Conservation (phyloP, 257 asterid species). For the Fraxinus americana region DNA sequence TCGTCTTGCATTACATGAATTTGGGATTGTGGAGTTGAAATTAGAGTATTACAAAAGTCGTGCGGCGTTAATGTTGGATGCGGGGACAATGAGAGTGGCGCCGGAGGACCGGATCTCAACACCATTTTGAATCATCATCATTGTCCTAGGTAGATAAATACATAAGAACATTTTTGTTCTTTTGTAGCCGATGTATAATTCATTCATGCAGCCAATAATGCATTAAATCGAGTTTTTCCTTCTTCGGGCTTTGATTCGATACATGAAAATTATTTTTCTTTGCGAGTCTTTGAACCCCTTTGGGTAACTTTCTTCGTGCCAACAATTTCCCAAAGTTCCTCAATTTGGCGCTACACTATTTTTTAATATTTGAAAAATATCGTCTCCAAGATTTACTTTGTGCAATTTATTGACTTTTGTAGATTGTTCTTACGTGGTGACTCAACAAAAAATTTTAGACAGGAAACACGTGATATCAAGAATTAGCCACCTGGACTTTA, state of each 20-base stretch:
- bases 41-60: slow-evolving; percentile 44
- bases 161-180: background rate
- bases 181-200: background rate
- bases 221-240: background rate
- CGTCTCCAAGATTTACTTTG: no score
- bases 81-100: slow-evolving; percentile 36
- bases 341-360: background rate
- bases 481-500: no score
- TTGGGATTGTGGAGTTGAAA: slow-evolving; percentile 39
- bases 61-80: slow-evolving; percentile 24
- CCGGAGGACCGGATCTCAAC: slow-evolving; percentile 58
- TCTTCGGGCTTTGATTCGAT: background rate
- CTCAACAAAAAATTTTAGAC: no score
- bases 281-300: no score
- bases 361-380: no score
- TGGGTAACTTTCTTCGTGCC: background rate
- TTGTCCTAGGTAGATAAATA: background rate
- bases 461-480: no score
- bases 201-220: background rate
- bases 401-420: no score
- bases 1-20: slow-evolving; percentile 21
- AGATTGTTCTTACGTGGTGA: no score
- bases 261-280: no score
- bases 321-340: no score
- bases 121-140: slow-evolving; percentile 35